phyloP scores from a whole-genome alignment of 2,329 filamentous ascomycete genomes.

The Dactylonectria macrodidyma region DNA sequence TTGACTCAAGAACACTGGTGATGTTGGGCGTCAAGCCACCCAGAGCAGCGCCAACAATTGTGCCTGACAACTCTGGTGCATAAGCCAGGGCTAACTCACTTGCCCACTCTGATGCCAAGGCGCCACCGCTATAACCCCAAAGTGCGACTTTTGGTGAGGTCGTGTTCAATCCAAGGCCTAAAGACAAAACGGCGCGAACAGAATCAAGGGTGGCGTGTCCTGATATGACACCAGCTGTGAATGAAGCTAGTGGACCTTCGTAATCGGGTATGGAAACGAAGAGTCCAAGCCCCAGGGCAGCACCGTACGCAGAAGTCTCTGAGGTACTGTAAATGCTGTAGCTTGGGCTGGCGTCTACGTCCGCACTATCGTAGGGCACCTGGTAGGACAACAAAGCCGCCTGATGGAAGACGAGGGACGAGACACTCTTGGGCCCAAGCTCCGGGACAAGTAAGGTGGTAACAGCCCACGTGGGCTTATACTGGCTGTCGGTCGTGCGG shows the following conservation, averaged over 20 bases:
- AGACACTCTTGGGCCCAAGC: conserved; percentile 33
- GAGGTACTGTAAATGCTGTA: conserved; percentile 30
- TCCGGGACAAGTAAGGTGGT: conserved; percentile 42
- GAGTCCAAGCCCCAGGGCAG: conserved; percentile 33
- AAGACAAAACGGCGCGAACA: conserved; percentile 58
- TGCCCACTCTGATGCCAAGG: conserved; percentile 67
- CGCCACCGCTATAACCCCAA: too few relatives aligned
- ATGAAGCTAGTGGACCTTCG: conserved; percentile 61
- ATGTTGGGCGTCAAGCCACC: conserved; percentile 63
- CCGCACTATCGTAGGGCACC: conserved; percentile 42
- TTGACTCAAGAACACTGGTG: conserved; percentile 51
- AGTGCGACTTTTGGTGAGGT: conserved; percentile 54
- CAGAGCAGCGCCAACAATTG: conserved; percentile 63
- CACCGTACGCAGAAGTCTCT: neutral
- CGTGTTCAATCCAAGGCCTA: conserved; percentile 50
- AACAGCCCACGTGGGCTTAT: conserved; percentile 43
- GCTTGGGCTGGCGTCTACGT: conserved; percentile 43
- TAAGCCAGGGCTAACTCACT: too few relatives aligned
- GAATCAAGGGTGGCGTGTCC: conserved; percentile 63
- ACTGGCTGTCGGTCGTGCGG: conserved; percentile 45
- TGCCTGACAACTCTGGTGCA: conserved; percentile 62
- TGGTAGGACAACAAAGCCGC: conserved; percentile 43
- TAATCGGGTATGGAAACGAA: conserved; percentile 62
- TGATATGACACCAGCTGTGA: conserved; percentile 58
- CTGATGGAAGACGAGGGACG: conserved; percentile 30